Evolutionary conservation across 2,329 filamentous ascomycete species (phyloP), one percentile per base, ranked within the genome.

Genomic region (Chrysoporthe deuterocubensis): DNA sequence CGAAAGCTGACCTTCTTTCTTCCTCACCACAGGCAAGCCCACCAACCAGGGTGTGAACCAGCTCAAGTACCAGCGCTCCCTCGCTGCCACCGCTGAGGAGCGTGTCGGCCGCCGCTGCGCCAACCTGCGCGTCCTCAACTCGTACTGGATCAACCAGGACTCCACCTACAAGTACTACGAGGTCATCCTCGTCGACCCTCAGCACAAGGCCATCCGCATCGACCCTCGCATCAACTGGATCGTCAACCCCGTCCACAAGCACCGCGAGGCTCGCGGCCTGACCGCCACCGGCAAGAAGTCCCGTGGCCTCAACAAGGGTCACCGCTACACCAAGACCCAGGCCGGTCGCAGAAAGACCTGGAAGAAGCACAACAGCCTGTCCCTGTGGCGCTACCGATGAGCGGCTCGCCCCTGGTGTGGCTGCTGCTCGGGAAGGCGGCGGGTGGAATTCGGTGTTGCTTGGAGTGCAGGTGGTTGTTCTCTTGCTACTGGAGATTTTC

Each of bases 71-170:
- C 96, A 99, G 91, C 93, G 95, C 83, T 98, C 96, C 76, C 94
- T 98, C 83, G 92, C 92, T 84, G 89, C 95, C 78, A 99, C 96
- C 78, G 96, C 96, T 78, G 96, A 99, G 89, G 96, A 99, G 92
- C 96, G 96, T 92, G 95, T 99, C 82, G 96, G 96, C 81, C 94
- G 94, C 84, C 94, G 95, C 83, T 97, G 94, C 88, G 94, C 94
- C 86, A 99, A 99, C 88, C 86, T 99, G 84, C 94, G 96, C 81
- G 96, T 99, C 81, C 92, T 99, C 81, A 99, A 99, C 92, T 98
- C 95, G 73, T 99, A 99, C 94, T 99, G 96, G 96, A 93, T 99
- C 89, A 99, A 99, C 92, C 94, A 98, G 90, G 96, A 99, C 89
- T 97, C 94, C 71, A 99, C 96, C 85, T 99, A 98, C 93, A 99